Percentiles rank a stretch among this genome's conserved stretches.
Conservation (phyloP, 2,329 filamentous ascomycete species). For the Tricladium varicosporioides region DNA sequence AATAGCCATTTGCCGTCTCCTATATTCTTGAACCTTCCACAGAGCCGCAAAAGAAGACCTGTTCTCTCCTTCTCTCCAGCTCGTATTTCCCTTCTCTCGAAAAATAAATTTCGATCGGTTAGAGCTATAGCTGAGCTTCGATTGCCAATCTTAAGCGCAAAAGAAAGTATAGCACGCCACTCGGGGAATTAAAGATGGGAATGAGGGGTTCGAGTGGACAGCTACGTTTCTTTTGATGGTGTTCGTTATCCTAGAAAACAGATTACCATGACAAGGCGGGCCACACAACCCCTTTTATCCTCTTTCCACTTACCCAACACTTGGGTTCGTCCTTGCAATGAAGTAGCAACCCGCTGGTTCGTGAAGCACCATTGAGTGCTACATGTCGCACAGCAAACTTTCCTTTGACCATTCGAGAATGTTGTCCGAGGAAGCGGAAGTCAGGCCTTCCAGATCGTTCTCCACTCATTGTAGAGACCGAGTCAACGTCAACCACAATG, state of each 20-base stretch:
- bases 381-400: neutral
- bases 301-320: neutral
- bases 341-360: neutral
- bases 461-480: no score
- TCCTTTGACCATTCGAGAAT: neutral
- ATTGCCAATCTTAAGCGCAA: neutral
- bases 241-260: neutral
- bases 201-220: neutral
- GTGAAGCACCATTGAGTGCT: neutral
- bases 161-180: slow-evolving; percentile 1
- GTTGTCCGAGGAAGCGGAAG: no score
- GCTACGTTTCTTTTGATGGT: neutral
- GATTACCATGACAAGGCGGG: neutral
- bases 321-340: neutral
- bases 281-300: neutral
- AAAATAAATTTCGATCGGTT: neutral
- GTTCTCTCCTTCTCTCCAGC: neutral
- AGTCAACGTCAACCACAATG: no score
- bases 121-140: neutral
- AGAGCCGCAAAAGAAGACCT: neutral
- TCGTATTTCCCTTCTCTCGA: neutral
- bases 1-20: neutral
- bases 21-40: neutral
- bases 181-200: slow-evolving; percentile 2
- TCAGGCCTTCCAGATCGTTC: no score